These are phyloP conservation scores for Zanthoxylum bungeanum DNA, from an alignment of 345 rosid species.

Conservation along the genomic window DNA sequence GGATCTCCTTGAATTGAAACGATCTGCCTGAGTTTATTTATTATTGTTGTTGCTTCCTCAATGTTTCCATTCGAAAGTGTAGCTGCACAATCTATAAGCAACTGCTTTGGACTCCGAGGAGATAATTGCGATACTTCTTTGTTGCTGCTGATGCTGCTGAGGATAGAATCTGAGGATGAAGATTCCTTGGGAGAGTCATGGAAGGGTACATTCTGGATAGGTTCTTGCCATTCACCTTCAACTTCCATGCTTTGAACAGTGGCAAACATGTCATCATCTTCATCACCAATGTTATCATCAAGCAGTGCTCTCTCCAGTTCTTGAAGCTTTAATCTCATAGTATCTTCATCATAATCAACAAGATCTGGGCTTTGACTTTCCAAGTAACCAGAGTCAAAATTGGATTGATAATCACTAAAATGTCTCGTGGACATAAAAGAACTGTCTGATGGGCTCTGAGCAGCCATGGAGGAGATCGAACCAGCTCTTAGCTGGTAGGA, in stretches of 20 bases:
- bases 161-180: constrained; percentile 67
- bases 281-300: constrained; percentile 45
- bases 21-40: constrained; percentile 66
- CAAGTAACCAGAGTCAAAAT: constrained; percentile 37
- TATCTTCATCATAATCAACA: constrained; percentile 50
- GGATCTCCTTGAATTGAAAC: constrained; percentile 98
- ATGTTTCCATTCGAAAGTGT: constrained; percentile 62
- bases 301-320: constrained; percentile 89
- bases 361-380: constrained; percentile 46
- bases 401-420: constrained; percentile 33
- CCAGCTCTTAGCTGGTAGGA: constrained; percentile 47
- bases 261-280: constrained; percentile 45
- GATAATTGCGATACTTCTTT: constrained; percentile 63
- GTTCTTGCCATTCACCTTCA: constrained; percentile 78
- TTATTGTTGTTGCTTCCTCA: constrained; percentile 57
- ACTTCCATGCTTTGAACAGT: constrained; percentile 68
- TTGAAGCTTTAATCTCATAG: constrained; percentile 69
- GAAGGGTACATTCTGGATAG: constrained; percentile 36
- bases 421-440: constrained; percentile 26
- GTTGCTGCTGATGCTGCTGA: constrained; percentile 54
- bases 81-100: constrained; percentile 77
- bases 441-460: constrained; percentile 35
- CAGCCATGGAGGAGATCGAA: constrained; percentile 42
- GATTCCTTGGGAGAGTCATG: constrained; percentile 86
- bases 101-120: constrained; percentile 53